Percentiles rank a stretch among this genome's conserved stretches.
Conservation (phyloP, 2,329 filamentous ascomycete genomes). For the Aspergillus awamori region DNA sequence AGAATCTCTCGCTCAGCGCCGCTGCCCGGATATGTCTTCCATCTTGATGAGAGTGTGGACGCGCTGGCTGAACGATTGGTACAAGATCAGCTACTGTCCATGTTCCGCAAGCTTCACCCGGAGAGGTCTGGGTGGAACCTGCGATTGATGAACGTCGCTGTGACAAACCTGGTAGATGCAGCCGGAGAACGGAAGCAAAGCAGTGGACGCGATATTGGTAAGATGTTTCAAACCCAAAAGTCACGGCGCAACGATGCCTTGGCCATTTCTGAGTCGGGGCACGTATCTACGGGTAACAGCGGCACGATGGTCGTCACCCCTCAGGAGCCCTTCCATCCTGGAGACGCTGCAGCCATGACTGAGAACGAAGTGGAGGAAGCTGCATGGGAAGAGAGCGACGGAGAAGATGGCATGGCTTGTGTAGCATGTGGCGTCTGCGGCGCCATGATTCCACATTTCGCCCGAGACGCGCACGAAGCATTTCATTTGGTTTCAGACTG, state of each 20-base stretch:
- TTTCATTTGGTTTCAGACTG: constrained; percentile 45
- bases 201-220: constrained; percentile 74
- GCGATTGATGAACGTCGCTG: constrained; percentile 82
- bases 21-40: constrained; percentile 75
- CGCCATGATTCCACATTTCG: constrained; percentile 53
- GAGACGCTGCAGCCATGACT: not conserved
- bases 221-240: constrained; percentile 80
- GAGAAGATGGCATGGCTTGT: constrained; percentile 32
- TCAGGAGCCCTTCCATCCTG: not conserved
- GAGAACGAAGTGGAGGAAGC: constrained; percentile 22
- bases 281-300: not conserved
- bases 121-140: constrained; percentile 75
- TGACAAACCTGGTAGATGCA: constrained; percentile 75
- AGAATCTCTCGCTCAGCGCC: constrained; percentile 76
- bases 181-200: constrained; percentile 56
- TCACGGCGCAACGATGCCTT: constrained; percentile 64
- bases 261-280: constrained; percentile 35
- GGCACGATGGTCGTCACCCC: too few species aligned
- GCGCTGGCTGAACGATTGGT: constrained; percentile 69
- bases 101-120: constrained; percentile 75
- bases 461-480: constrained; percentile 52
- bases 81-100: constrained; percentile 65
- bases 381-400: constrained; percentile 40
- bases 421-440: constrained; percentile 49
- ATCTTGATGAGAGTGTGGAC: constrained; percentile 60